phyloP scores from a whole-genome alignment of 495 filamentous ascomycete genomes.

The Aspergillus baeticus region DNA sequence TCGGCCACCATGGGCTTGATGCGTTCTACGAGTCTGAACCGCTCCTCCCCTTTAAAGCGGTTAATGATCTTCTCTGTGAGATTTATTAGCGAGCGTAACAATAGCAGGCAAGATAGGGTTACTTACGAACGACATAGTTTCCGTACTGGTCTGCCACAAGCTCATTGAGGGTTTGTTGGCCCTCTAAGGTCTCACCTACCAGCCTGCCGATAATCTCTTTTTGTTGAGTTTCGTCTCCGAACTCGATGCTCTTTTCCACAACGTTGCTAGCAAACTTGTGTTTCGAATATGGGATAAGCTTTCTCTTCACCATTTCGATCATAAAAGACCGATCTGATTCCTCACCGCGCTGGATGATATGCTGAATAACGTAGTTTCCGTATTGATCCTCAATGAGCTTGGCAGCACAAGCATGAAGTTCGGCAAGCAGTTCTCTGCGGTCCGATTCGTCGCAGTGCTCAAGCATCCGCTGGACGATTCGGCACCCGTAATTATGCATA shows the following conservation, averaged over 20 bases:
- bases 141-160: slow-evolving; percentile 91
- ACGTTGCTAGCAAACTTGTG: slow-evolving; percentile 98
- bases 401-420: slow-evolving; percentile 71
- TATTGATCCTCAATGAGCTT: slow-evolving; percentile 84
- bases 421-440: slow-evolving; percentile 67
- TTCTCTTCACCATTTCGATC: slow-evolving; percentile 67
- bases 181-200: slow-evolving; percentile 57
- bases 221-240: slow-evolving; percentile 67
- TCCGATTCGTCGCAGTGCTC: slow-evolving; percentile 78
- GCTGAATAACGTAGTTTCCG: slow-evolving; percentile 96
- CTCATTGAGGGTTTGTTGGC: slow-evolving; percentile 64
- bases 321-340: slow-evolving; percentile 72
- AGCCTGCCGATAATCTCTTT: slow-evolving; percentile 68
- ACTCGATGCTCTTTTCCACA: slow-evolving; percentile 88
- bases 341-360: slow-evolving; percentile 82
- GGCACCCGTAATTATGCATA: slow-evolving; percentile 83
- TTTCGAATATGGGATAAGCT: slow-evolving; percentile 76
- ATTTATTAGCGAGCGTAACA: slow-evolving; percentile 15
- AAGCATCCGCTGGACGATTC: slow-evolving; percentile 90
- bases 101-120: not conserved
- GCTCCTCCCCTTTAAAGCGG: slow-evolving; percentile 63
- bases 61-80: slow-evolving; percentile 73
- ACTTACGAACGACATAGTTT: slow-evolving; percentile 97
- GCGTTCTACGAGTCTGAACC: slow-evolving; percentile 63
- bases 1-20: slow-evolving; percentile 71